Base-by-base conservation (phyloP, 495 filamentous ascomycete species). In the Parachaetomium inaequale region DNA sequence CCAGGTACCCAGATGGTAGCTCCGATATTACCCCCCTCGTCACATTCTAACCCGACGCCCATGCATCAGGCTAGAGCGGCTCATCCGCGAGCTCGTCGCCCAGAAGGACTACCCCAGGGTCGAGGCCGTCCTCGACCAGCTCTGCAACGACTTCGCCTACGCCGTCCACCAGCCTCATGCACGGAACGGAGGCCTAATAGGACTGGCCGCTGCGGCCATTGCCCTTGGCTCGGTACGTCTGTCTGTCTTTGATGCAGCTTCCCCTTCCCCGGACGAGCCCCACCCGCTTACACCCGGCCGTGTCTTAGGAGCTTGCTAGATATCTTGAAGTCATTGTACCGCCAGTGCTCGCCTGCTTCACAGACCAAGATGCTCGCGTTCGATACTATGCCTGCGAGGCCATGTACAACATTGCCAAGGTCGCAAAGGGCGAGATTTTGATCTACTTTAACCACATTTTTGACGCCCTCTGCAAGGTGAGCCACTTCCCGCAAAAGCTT, bases 331-430 rank as follows among this genome's bases (percentile, higher is more conserved):
- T 92, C 59, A 96, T 99, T 59, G 93, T 99, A 4, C 92, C 94
- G 21, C 95, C 95, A 21, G 95, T 99, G 6, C 82, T 99, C n/a
- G 95, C 95, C 52, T 99, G 95, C 79, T 99, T 99, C 73, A 88
- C 88, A 23, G 95, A 99, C 68, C 94, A 98, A 79, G 95, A 99
- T 87, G 95, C 95, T 23, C 83, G 95, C 55, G 95, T 99, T 19
- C 86, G 95, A 57, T 99, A 99, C 73, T 99, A 99, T 75, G 95
- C 95, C 50, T 99, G 95, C 77, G 95, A 99, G 82, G 94, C 92
- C 76, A 99, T 99, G 95, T 99, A 99, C 74, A 99, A 99, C 69
- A 98, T 99, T 69, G 92, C 95, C 64, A 98, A 98, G 78, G 94
- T 98, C 10, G 94, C 95, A 25, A 99, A 99, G 73, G 95, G 95